These are phyloP conservation scores for Talaromyces rugulosus DNA, from an alignment of 2,329 filamentous ascomycete genomes.

Conservation along the genomic window DNA sequence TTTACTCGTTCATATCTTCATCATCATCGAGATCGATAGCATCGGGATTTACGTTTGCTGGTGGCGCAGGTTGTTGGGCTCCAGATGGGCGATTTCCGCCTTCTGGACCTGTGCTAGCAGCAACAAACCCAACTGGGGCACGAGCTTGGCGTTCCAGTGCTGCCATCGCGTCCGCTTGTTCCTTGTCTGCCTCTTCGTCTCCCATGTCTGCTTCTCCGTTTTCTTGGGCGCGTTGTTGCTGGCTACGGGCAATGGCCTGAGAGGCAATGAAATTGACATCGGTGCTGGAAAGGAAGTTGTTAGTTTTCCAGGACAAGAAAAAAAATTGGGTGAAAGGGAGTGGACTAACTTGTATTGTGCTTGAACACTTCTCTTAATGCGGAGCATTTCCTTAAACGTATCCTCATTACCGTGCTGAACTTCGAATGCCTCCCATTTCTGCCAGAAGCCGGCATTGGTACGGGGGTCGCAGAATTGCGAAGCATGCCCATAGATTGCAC, in stretches of 20 bases:
- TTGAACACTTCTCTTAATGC: slow-evolving; percentile 94
- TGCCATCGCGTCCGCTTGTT: slow-evolving; percentile 75
- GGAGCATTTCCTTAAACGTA: slow-evolving; percentile 98
- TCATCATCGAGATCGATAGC: slow-evolving; percentile 75
- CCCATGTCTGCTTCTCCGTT: slow-evolving; percentile 30
- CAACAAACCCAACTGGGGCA: slow-evolving; percentile 86
- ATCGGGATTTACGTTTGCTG: slow-evolving; percentile 68
- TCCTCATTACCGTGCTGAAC: slow-evolving; percentile 98
- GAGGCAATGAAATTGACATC: slow-evolving; percentile 98
- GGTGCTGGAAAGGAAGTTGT: slow-evolving; percentile 53
- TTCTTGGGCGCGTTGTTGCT: slow-evolving; percentile 52
- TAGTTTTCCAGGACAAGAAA: background rate
- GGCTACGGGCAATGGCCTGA: slow-evolving; percentile 80
- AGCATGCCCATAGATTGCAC: slow-evolving; percentile 93
- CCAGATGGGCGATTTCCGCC: slow-evolving; percentile 52
- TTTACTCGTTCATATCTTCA: slow-evolving; percentile 45
- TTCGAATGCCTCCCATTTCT: slow-evolving; percentile 95
- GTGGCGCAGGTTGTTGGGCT: slow-evolving; percentile 20
- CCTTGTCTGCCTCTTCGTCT: slow-evolving; percentile 39
- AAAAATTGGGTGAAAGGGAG: background rate
- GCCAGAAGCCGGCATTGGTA: slow-evolving; percentile 86
- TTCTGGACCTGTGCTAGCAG: slow-evolving; percentile 71
- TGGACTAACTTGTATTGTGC: slow-evolving; percentile 80
- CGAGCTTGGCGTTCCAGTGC: slow-evolving; percentile 82
- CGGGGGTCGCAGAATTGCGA: slow-evolving; percentile 96